Percentiles rank a stretch among this genome's conserved stretches.
These are phyloP conservation scores for Naumovozyma baii DNA, from an alignment of 805 yeast species.

Conservation along the genomic window DNA sequence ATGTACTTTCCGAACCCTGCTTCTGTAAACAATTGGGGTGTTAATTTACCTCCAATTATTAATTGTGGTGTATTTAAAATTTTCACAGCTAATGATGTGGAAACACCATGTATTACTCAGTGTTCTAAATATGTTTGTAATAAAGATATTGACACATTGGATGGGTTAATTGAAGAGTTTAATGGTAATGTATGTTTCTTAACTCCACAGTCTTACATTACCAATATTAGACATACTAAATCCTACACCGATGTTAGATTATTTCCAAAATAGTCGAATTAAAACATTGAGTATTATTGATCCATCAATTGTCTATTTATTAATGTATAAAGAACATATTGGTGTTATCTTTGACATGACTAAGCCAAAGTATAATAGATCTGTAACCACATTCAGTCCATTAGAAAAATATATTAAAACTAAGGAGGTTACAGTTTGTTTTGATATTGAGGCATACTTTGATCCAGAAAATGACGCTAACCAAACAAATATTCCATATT, in stretches of 20 bases:
- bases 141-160: background rate
- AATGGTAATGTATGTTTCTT: background rate
- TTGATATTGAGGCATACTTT: too few species aligned
- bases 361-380: too few species aligned
- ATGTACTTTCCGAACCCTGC: background rate
- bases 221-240: background rate
- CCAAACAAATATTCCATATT: conserved; percentile 1
- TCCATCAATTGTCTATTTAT: too few species aligned
- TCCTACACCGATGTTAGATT: background rate
- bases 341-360: too few species aligned
- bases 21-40: background rate
- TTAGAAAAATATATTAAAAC: background rate
- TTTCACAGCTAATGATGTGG: background rate
- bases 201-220: background rate
- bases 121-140: background rate
- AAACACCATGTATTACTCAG: background rate
- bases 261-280: too few species aligned
- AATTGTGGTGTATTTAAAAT: conserved; percentile 1
- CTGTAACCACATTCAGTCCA: conserved; percentile 1
- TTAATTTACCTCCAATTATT: background rate
- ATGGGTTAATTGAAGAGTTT: background rate
- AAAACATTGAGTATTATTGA: too few species aligned
- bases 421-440: background rate
- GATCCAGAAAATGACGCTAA: conserved; percentile 1
- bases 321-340: too few species aligned